These are phyloP conservation scores for Aspergillus egyptiacus DNA, from an alignment of 495 filamentous ascomycete genomes.

Conservation along the genomic window DNA sequence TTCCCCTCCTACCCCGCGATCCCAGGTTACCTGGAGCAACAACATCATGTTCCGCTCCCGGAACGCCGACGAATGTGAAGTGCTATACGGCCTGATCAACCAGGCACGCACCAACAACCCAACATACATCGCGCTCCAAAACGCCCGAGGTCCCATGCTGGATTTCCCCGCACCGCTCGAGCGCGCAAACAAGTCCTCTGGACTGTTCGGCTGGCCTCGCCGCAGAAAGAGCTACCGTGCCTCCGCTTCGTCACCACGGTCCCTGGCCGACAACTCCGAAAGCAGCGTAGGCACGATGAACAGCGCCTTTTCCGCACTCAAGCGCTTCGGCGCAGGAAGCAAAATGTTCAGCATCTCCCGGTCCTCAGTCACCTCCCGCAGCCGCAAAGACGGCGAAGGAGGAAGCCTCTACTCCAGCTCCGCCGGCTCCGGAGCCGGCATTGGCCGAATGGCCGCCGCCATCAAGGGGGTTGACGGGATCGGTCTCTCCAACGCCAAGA, in stretches of 20 bases:
- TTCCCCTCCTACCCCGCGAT: constrained; percentile 67
- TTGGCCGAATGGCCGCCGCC: constrained; percentile 50
- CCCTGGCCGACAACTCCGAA: constrained; percentile 50
- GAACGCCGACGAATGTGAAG: constrained; percentile 67
- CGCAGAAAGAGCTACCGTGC: constrained; percentile 55
- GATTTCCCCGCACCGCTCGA: constrained; percentile 30
- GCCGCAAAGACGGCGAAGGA: constrained; percentile 33
- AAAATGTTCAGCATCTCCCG: constrained; percentile 73
- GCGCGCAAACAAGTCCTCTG: constrained; percentile 25
- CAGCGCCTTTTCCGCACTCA: constrained; percentile 66
- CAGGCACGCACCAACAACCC: constrained; percentile 78
- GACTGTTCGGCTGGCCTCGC: constrained; percentile 45
- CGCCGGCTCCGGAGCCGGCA: constrained; percentile 46
- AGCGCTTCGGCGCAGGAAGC: constrained; percentile 57
- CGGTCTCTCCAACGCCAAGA: constrained; percentile 70
- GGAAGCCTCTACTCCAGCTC: constrained; percentile 58
- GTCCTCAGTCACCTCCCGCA: constrained; percentile 52
- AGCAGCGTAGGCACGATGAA: constrained; percentile 54
- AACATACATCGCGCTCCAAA: constrained; percentile 78
- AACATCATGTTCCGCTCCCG: constrained; percentile 87
- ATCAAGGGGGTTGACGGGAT: constrained; percentile 48
- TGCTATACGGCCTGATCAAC: constrained; percentile 77
- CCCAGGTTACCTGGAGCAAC: constrained; percentile 61
- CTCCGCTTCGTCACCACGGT: constrained; percentile 44
- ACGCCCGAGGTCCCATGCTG: constrained; percentile 47